phyloP scores from a whole-genome alignment of 2,329 filamentous ascomycete genomes.

The Fusarium drepaniforme region DNA sequence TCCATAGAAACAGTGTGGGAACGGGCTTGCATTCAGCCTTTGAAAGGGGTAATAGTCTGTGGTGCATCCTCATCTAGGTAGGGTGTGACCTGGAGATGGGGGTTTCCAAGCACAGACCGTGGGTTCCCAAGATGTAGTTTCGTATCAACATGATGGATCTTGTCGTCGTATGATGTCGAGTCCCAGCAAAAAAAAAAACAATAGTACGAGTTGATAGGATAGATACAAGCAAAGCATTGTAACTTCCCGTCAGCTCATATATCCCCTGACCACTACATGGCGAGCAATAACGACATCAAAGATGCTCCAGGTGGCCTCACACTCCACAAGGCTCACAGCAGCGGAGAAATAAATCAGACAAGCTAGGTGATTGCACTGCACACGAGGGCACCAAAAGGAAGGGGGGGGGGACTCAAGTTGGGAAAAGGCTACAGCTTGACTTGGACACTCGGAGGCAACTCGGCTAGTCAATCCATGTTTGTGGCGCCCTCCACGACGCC shows the following conservation, averaged over 20 bases:
- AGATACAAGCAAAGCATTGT: not conserved
- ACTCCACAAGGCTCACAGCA: slow-evolving; percentile 25
- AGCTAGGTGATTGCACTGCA: not conserved
- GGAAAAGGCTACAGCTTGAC: slow-evolving; percentile 35
- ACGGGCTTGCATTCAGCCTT: slow-evolving; percentile 1
- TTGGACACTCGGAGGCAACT: slow-evolving; percentile 30
- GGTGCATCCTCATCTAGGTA: not conserved
- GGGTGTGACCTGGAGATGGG: not conserved
- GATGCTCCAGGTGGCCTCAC: not conserved
- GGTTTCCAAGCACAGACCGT: slow-evolving; percentile 1
- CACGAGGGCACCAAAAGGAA: not conserved
- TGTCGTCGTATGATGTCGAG: not conserved
- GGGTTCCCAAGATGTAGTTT: not conserved
- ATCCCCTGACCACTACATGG: not conserved
- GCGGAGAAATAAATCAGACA: slow-evolving; percentile 36
- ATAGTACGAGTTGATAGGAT: not conserved
- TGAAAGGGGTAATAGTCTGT: slow-evolving; percentile 1
- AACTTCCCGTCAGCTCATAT: not conserved
- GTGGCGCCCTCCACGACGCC: slow-evolving; percentile 74
- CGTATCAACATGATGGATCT: not conserved
- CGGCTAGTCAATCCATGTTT: slow-evolving; percentile 60
- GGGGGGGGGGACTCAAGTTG: not conserved
- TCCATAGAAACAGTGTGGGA: not conserved
- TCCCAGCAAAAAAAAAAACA: not conserved
- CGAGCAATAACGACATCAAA: not conserved